A percentile compares a stretch with the other conserved stretches of the same genome.
Evolutionary conservation across 805 yeast genomes (phyloP).

Genomic region (Ogataea parapolymorpha): DNA sequence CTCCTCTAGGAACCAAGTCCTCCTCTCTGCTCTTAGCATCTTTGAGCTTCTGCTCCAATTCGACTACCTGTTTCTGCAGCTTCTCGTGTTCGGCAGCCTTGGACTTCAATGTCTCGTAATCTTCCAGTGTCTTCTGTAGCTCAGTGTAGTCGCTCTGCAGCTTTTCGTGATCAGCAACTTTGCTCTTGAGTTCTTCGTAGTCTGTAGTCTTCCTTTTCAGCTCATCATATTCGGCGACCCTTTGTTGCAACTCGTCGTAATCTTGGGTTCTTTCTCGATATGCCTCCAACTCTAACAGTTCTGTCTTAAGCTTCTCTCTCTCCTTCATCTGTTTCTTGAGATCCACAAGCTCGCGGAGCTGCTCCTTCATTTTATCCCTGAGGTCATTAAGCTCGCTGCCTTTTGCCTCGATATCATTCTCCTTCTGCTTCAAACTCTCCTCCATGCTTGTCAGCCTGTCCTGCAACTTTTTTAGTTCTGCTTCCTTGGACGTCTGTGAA

Average conservation of each 20-base stretch:
- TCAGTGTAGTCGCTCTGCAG: not conserved
- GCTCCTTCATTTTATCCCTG: slow-evolving; percentile 1
- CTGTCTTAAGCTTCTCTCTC: slow-evolving; percentile 4
- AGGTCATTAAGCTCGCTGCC: not conserved
- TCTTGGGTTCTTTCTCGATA: not conserved
- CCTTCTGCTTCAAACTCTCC: not conserved
- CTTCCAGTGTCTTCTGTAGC: slow-evolving; percentile 7
- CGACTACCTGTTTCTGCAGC: not conserved
- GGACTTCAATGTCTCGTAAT: slow-evolving; percentile 10
- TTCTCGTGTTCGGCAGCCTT: slow-evolving; percentile 1
- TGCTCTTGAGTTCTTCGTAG: slow-evolving; percentile 29
- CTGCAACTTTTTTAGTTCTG: not conserved
- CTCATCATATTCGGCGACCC: not conserved
- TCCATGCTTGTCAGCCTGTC: not conserved
- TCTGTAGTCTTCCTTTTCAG: slow-evolving; percentile 2
- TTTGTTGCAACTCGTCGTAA: not conserved
- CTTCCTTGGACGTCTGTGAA: not conserved
- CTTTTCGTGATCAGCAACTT: slow-evolving; percentile 36
- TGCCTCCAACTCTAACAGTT: not conserved
- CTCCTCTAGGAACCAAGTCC: slow-evolving; percentile 45
- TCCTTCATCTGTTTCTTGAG: slow-evolving; percentile 6
- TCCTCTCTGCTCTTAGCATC: slow-evolving; percentile 4
- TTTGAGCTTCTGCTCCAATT: slow-evolving; percentile 6
- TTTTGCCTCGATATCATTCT: slow-evolving; percentile 1
- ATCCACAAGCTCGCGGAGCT: slow-evolving; percentile 1